A percentile compares a stretch with the other conserved stretches of the same genome.
Evolutionary conservation across 2,329 filamentous ascomycete species (phyloP).

Genomic region (Shiraia sp.): DNA sequence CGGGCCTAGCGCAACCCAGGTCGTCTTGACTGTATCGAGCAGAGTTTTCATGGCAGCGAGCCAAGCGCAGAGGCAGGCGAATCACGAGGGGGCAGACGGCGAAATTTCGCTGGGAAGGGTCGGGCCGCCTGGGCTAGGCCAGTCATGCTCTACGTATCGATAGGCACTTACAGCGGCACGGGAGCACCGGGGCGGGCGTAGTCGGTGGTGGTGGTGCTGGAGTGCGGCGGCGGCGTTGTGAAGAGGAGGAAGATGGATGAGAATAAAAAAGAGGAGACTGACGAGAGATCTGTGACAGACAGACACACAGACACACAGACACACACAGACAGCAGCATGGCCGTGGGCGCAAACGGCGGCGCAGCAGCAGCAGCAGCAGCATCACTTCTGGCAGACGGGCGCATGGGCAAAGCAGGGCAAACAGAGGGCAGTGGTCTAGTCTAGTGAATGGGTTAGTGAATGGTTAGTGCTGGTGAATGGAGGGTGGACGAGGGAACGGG

Average conservation of each 20-base stretch:
- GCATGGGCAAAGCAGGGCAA: conserved; percentile 19
- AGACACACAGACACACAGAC: no score
- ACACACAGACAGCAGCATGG: conserved; percentile 15
- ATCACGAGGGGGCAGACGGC: conserved; percentile 21
- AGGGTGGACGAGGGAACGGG: conserved; percentile 13
- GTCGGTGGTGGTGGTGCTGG: conserved; percentile 10
- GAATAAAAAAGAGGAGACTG: no score
- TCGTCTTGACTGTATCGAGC: conserved; percentile 24
- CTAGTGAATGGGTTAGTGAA: no score
- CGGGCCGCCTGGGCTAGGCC: conserved; percentile 37
- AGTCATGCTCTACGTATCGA: conserved; percentile 23
- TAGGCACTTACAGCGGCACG: conserved; percentile 21
- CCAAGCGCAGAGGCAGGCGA: conserved; percentile 20
- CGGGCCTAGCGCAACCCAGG: no score
- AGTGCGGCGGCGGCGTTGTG: background rate
- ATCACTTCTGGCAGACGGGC: conserved; percentile 9
- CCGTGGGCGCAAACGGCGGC: conserved; percentile 20
- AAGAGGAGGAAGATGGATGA: conserved; percentile 3
- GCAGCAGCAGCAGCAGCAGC: conserved; percentile 22
- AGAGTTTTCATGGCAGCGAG: conserved; percentile 30
- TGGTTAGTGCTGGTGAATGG: no score
- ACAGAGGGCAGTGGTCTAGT: conserved; percentile 16
- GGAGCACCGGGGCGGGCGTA: conserved; percentile 24
- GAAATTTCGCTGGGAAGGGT: conserved; percentile 31
- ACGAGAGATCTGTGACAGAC: no score